Percentiles rank a stretch among this genome's conserved stretches.
phyloP scores from a whole-genome alignment of 345 rosid species.

The Theobroma cacao region DNA sequence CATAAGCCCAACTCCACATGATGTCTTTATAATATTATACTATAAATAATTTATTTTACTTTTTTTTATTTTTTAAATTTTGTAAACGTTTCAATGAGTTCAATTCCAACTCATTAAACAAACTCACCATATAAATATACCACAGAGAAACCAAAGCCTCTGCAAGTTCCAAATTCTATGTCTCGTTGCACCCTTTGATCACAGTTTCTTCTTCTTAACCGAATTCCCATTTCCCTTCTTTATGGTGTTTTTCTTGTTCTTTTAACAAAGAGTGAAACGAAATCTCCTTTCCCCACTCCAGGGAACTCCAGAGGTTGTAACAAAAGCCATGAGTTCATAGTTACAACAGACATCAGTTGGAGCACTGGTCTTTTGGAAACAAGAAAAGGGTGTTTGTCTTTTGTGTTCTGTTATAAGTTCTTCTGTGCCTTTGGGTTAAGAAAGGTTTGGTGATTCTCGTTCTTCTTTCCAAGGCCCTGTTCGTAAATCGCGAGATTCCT shows the following conservation, averaged over 20 bases:
- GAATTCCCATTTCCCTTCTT: neutral
- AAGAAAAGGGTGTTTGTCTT: neutral
- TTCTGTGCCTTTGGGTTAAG: neutral
- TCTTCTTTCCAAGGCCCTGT: neutral
- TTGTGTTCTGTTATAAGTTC: neutral
- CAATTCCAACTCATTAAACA: neutral
- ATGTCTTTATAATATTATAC: neutral
- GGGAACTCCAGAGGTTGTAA: neutral
- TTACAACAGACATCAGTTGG: neutral
- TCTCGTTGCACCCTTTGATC: neutral
- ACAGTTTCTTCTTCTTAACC: neutral
- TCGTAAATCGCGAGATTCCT: constrained; percentile 18
- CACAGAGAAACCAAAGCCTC: neutral
- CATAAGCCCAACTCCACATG: neutral
- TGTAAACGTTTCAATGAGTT: neutral
- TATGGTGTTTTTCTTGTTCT: neutral
- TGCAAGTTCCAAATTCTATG: neutral
- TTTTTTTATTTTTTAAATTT: neutral
- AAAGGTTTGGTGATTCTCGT: neutral
- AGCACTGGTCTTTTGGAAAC: neutral
- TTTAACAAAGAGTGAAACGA: neutral
- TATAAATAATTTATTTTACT: neutral
- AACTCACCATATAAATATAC: neutral
- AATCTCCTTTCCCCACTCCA: neutral
- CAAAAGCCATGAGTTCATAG: neutral